Evolutionary conservation across 805 yeast species (phyloP).

Genomic region (Phaffomyces thermotolerans): DNA sequence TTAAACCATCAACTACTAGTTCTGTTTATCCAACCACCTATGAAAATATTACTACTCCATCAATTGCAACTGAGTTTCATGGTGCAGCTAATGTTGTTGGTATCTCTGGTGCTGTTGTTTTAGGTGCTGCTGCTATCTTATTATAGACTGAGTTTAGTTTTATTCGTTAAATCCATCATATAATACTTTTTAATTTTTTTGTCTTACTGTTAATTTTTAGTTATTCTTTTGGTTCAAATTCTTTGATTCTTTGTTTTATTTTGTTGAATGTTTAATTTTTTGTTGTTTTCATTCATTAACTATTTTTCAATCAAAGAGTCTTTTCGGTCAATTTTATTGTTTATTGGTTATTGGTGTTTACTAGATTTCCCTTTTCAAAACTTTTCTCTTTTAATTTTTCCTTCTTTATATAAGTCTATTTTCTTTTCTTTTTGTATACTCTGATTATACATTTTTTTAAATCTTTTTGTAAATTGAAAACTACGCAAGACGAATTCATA

Average conservation of each 20-base stretch:
- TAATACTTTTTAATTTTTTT: neutral
- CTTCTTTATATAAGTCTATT: too few relatives aligned
- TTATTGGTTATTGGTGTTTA: too few relatives aligned
- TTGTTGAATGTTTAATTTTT: neutral
- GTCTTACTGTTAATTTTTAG: neutral
- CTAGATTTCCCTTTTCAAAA: too few relatives aligned
- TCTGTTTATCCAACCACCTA: neutral
- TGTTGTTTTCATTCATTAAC: too few relatives aligned
- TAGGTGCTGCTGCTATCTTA: conserved; percentile 7
- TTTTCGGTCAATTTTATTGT: too few relatives aligned
- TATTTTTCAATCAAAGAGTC: too few relatives aligned
- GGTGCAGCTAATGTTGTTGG: conserved; percentile 9
- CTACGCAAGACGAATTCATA: neutral
- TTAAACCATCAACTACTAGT: too few relatives aligned
- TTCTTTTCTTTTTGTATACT: too few relatives aligned
- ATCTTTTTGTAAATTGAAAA: neutral
- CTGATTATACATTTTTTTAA: too few relatives aligned
- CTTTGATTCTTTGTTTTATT: neutral
- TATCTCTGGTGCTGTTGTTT: conserved; percentile 7
- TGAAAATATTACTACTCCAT: conserved; percentile 2
- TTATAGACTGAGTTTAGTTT: neutral
- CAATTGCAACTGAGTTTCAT: conserved; percentile 1
- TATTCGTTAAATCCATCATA: neutral
- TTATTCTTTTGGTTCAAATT: neutral
- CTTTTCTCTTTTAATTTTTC: too few relatives aligned